Conservation (phyloP, 2,329 filamentous ascomycete genomes). For the Hypoxylon sp. region DNA sequence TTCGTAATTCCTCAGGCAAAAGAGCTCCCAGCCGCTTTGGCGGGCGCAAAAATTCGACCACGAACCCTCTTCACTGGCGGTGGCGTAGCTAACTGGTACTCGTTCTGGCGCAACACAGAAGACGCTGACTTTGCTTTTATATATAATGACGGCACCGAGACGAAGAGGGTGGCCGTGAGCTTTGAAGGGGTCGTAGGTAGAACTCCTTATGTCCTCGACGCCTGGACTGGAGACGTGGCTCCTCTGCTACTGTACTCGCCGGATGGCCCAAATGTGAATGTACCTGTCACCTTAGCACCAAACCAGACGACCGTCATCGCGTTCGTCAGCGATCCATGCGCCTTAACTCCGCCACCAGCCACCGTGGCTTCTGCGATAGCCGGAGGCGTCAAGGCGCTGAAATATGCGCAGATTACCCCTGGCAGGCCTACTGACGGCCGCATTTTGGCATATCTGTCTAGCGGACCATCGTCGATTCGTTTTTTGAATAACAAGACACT, state of each 20-base stretch:
- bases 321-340: background rate
- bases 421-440: background rate
- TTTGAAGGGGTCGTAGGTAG: background rate
- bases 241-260: background rate
- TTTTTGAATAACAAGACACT: background rate
- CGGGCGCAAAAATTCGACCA: background rate
- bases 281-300: background rate
- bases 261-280: background rate
- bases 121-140: background rate
- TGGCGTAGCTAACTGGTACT: background rate
- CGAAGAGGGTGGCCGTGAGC: background rate
- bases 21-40: background rate
- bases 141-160: background rate
- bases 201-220: background rate
- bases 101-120: slow-evolving; percentile 1
- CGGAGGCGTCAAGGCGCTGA: background rate
- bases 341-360: background rate
- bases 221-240: slow-evolving; percentile 1
- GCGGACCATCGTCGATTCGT: background rate
- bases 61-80: background rate
- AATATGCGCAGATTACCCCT: background rate
- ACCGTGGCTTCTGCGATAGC: background rate
- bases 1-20: background rate
- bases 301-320: background rate
- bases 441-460: background rate